Evolutionary conservation across 768 basidiomycete genomes (phyloP), one percentile per base, ranked within the genome.

Genomic region (Rhizopogon roseolus): DNA sequence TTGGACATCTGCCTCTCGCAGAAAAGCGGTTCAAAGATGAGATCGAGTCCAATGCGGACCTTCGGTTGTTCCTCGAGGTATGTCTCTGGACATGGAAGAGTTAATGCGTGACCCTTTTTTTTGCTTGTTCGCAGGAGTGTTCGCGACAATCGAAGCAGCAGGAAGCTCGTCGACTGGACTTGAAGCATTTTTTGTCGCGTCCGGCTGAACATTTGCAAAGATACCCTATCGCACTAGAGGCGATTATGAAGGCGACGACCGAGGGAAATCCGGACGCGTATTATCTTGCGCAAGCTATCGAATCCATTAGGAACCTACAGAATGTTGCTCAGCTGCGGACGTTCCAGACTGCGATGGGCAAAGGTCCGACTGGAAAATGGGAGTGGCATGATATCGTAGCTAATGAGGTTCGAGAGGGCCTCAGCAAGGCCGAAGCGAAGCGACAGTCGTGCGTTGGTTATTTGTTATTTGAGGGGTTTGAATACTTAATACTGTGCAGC

Each of bases 301-400:
- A 83, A 46, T 85, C 91, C 0, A 92, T 98, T 66, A 85, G 86
- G 63, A 87, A 82, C 57, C 71, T 98, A 53, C 90, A 93, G 57
- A 80, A 81, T 5, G 80, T 92, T 5, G 86, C 90, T 1, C 90
- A 93, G 66, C 70, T 97, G 45, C 80, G 86, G 58, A 90, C 93
- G 4, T 98, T 95, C 82, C 94, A 98, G 66, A 79, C 83, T 40
- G 88, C 90, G 0, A 93, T 92, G 86, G 84, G 90, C 13, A 82
- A 83, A 61, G 93, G 93, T 4, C 75, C 81, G 2, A 82, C 87
- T 2, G 81, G 79, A 3, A 93, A 91, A 65, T 85, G 89, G 77
- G 90, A 94, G 59, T 98, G 94, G 94, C 84, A 91, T 64, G 90
- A 95, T 66, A 70, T 97, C 16, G 90, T 95, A 5, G 70, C 87